These are phyloP conservation scores for Exophiala xenobiotica DNA, from an alignment of 2,329 filamentous ascomycete genomes.

Conservation along the genomic window DNA sequence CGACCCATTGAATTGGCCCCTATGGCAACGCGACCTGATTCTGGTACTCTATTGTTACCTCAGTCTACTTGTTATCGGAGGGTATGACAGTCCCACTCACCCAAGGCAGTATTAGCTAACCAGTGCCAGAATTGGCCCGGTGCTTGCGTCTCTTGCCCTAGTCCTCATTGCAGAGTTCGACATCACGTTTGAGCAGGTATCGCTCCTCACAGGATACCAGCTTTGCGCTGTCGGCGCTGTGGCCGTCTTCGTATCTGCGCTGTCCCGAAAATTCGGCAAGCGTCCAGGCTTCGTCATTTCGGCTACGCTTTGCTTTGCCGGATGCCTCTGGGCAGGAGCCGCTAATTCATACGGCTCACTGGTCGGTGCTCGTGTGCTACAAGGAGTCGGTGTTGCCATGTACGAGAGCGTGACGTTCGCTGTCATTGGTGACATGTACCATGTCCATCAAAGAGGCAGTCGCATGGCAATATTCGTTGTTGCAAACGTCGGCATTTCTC, in stretches of 20 bases:
- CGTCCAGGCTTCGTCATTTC: conserved; percentile 4
- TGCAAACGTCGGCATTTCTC: not conserved
- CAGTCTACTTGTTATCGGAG: not conserved
- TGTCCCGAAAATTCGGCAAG: conserved; percentile 12
- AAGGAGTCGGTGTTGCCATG: not conserved
- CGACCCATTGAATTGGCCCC: not conserved
- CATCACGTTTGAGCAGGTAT: not conserved
- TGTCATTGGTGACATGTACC: conserved; percentile 30
- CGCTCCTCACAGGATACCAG: not conserved
- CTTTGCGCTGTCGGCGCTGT: conserved; percentile 1
- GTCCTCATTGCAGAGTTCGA: conserved; percentile 23
- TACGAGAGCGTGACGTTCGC: conserved; percentile 13
- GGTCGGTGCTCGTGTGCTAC: not conserved
- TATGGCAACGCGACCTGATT: not conserved
- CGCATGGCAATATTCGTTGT: not conserved
- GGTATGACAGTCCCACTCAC: too few relatives aligned
- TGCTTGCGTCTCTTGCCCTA: conserved; percentile 36
- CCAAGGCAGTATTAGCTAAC: too few relatives aligned
- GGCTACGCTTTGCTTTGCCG: not conserved
- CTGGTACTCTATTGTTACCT: not conserved
- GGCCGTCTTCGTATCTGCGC: conserved; percentile 1
- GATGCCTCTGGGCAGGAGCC: not conserved
- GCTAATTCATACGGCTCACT: not conserved
- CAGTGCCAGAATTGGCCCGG: too few relatives aligned
- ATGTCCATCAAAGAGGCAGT: conserved; percentile 27